Base-by-base conservation (phyloP, 2,329 filamentous ascomycete species). In the Immersiporthe knoxdaviesiana region DNA sequence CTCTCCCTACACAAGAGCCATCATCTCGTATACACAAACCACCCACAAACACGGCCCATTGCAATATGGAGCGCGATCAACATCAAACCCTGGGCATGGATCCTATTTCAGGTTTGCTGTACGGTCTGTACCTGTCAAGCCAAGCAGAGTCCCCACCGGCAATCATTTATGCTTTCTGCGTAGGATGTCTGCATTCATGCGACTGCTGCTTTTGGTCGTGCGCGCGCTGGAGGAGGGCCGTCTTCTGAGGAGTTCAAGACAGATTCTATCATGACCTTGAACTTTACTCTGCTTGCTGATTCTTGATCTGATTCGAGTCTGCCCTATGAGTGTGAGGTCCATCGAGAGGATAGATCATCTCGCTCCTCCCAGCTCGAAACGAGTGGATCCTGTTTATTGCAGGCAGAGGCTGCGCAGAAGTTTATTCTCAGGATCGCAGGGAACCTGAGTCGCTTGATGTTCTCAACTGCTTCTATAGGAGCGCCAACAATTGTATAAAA, bases 321-420 rank as follows among this genome's bases (percentile, higher is more conserved):
- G n/a, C n/a, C 21, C 12, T 14, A 27, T 54, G n/a, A 10, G 27
- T 14, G 50, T 27, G n/a, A 16, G n/a, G 27, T 37, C 24, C 32
- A 10, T 12, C n/a, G 6, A n/a, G 30, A 59, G 56, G 30, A 35
- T 32, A n/a, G 56, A 37, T 21, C 18, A n/a, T 59, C 30, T 37
- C 7, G 10, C 21, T 10, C 4, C 21, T 10, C 11, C 18, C 54
- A 35, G 27, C 16, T 18, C 6, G 37, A 6, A 11, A n/a, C 1
- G 56, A 18, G 56, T 59, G 56, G 56, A 21, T 59, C 56, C 56
- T 24, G 30, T 37, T 64, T 63, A 68, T 68, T 68, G 63, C 66
- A 68, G 66, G 66, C 44, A 50, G 63, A 56, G 66, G 60, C 60
- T 68, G 66, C 50, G 63, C 60, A 68, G 44, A 50, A 63, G 63